Conservation (phyloP, 306 rosid species). For the Nissolia schottii region DNA sequence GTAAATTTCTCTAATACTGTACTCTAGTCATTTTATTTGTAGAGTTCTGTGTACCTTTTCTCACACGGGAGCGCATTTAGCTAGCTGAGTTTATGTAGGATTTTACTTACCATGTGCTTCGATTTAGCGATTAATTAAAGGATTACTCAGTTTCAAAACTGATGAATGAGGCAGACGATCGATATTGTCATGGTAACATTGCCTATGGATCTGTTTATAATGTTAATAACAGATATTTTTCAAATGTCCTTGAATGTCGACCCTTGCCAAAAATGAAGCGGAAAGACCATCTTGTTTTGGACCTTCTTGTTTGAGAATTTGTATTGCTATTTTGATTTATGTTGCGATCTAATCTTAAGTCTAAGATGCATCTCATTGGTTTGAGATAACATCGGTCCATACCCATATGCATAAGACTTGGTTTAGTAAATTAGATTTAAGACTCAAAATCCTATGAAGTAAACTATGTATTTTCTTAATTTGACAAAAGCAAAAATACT, state of each 20-base stretch:
- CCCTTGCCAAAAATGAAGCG: slow-evolving; percentile 2
- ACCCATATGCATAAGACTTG: too few relatives aligned
- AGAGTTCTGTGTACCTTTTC: slow-evolving; percentile 22
- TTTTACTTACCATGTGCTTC: neutral
- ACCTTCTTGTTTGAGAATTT: neutral
- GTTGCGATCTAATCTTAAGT: too few relatives aligned
- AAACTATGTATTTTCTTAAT: too few relatives aligned
- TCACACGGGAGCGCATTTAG: slow-evolving; percentile 35
- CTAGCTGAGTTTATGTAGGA: slow-evolving; percentile 35
- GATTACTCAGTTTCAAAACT: slow-evolving; percentile 6
- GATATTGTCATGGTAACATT: slow-evolving; percentile 14
- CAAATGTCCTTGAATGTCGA: neutral
- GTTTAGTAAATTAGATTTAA: too few relatives aligned
- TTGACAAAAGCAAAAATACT: too few relatives aligned
- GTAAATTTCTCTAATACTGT: slow-evolving; percentile 26
- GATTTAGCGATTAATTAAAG: slow-evolving; percentile 1
- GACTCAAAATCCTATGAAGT: too few relatives aligned
- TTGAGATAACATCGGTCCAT: too few relatives aligned
- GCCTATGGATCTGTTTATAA: neutral
- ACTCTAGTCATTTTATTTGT: slow-evolving; percentile 28
- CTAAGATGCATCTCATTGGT: too few relatives aligned
- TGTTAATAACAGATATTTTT: neutral
- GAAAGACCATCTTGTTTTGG: neutral
- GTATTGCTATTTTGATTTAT: too few relatives aligned
- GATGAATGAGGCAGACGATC: slow-evolving; percentile 16